Conservation (phyloP, 2,329 filamentous ascomycete genomes). For the Aaosphaeria arxii region DNA sequence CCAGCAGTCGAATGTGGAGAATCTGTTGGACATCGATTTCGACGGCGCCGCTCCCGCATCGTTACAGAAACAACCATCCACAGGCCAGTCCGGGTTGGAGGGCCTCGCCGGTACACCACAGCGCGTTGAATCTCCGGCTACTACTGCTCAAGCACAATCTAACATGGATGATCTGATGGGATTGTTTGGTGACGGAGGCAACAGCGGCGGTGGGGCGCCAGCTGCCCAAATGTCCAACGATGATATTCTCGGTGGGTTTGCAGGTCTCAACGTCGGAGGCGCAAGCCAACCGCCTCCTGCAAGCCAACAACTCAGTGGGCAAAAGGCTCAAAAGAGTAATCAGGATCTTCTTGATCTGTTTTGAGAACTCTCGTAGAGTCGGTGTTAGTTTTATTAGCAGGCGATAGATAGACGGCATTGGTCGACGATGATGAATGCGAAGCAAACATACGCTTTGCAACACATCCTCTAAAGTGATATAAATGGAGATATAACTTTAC, state of each 20-base stretch:
- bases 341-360: conserved; percentile 57
- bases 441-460: no score
- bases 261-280: conserved; percentile 70
- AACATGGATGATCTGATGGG: conserved; percentile 82
- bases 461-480: no score
- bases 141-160: conserved; percentile 45
- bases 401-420: background rate
- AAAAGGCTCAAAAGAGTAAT: conserved; percentile 49
- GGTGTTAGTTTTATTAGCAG: background rate
- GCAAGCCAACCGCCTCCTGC: conserved; percentile 64
- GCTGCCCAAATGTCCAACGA: conserved; percentile 43
- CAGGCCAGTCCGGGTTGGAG: conserved; percentile 50
- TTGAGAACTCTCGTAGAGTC: conserved; percentile 21
- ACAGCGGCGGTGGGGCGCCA: conserved; percentile 26
- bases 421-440: no score
- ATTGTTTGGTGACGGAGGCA: conserved; percentile 52
- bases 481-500: no score
- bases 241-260: conserved; percentile 77
- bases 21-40: conserved; percentile 93
- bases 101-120: conserved; percentile 64
- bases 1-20: conserved; percentile 80
- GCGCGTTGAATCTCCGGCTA: conserved; percentile 62
- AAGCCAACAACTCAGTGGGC: conserved; percentile 54
- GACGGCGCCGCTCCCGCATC: conserved; percentile 92
- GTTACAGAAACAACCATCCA: conserved; percentile 62